Evolutionary conservation across 371 early-diverging fungal genomes (phyloP).

Genomic region (Batrachochytrium dendrobatidis): DNA sequence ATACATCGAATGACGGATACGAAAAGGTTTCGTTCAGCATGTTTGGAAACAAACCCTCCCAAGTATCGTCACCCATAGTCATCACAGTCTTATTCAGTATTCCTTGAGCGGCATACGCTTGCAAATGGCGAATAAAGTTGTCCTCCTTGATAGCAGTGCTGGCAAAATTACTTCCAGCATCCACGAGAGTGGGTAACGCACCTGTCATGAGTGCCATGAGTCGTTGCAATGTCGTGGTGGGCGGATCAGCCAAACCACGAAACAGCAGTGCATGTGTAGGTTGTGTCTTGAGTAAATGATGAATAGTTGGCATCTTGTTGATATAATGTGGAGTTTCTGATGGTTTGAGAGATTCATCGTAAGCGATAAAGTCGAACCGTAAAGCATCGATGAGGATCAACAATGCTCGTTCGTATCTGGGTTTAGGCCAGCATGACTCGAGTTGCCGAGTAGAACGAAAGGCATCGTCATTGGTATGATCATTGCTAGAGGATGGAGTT

Average conservation of each 20-base stretch:
- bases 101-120: conserved; percentile 19
- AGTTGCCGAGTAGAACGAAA: background rate
- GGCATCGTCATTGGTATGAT: too few relatives aligned
- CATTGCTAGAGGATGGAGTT: too few relatives aligned
- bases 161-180: conserved; percentile 90
- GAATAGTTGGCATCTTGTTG: conserved; percentile 69
- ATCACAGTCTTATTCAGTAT: conserved; percentile 58
- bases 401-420: conserved; percentile 58
- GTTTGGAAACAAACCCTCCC: conserved; percentile 77
- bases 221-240: conserved; percentile 93
- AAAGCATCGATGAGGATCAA: conserved; percentile 86
- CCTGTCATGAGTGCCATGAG: conserved; percentile 89
- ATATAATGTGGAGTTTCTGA: conserved; percentile 44
- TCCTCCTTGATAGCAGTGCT: conserved; percentile 75
- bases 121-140: conserved; percentile 66
- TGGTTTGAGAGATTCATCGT: conserved; percentile 20
- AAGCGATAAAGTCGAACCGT: conserved; percentile 69
- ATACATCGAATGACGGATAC: conserved; percentile 83
- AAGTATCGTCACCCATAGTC: conserved; percentile 96
- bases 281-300: conserved; percentile 38
- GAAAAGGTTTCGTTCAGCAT: conserved; percentile 54
- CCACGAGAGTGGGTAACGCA: conserved; percentile 86
- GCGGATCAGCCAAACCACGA: conserved; percentile 89
- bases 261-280: conserved; percentile 67
- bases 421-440: conserved; percentile 41